Base-by-base conservation (phyloP, 306 rosid species). In the Dalbergia cultrata region DNA sequence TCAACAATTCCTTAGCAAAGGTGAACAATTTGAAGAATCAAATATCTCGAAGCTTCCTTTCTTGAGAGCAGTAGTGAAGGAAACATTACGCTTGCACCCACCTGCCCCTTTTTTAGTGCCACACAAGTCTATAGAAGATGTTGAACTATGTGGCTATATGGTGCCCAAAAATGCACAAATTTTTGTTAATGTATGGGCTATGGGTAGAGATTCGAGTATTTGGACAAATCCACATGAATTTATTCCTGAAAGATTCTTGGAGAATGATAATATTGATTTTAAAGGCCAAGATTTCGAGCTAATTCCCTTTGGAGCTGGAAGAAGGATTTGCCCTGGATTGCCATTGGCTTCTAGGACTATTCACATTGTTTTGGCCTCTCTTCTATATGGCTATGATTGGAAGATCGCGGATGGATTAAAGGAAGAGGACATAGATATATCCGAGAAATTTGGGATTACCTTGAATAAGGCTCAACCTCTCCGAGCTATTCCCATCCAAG, bases 201-300 rank as follows among this genome's bases (percentile, higher is more conserved):
- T 79, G n/a, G 84, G 87, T 5, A 8, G 81, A 33, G 83, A 84
- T 16, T 68, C 77, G n/a, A 61, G 56, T 12, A n/a, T 72, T 31
- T 84, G 77, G 84, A 13, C 12, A 54, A 47, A 84, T 2, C 75
- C 84, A 44, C 21, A 71, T 41, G 3, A 39, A 13, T 84, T 84
- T 33, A 60, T 13, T 13, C 84, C 84, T 5, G 78, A 84, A 53
- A 84, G 87, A 17, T 83, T 83, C 54, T 31, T 83, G 17, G 14
- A 64, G 2, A 33, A 22, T 18, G 64, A 61, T 1, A 22, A 61
- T 1, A 22, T 75, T 9, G 59, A 84, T 71, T 84, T 74, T 9
- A 81, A 78, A 17, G 82, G 75, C 0, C 61, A 47, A n/a, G n/a
- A 78, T 44, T 78, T 78, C 11, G 62, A 69, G 52, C 6, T 78